Evolutionary conservation across 2,329 filamentous ascomycete genomes (phyloP), one percentile per base, ranked within the genome.

Genomic region (Diplocarpon mali): DNA sequence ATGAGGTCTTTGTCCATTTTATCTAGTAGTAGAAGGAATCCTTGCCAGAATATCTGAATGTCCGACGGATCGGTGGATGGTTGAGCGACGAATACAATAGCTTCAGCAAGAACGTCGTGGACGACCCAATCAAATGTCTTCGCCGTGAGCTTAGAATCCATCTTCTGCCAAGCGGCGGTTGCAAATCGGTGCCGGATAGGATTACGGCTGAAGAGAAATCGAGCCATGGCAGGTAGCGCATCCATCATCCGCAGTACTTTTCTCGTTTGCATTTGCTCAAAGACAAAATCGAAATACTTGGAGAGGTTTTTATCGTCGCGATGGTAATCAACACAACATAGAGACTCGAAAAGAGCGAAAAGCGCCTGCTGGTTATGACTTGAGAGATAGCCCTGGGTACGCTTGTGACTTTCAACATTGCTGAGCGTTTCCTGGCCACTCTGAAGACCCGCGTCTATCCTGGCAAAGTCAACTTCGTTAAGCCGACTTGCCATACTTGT

Each of bases 51-150:
- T 27, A 75, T 72, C 52, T 81, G 72, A 3, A 94, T 74, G 40
- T 71, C 65, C 57, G 37, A 64, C 57, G 41, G 64, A 66, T 53
- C 51, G 71, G 70, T 13, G 69, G 62, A 16, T 73, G 73, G 44
- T 69, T 72, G 47, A 2, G 75, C 73, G 2, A 83, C 78, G 24
- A 73, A 70, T 40, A 73, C 67, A 47, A 95, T 78, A 7, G 79
- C 80, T 44, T 73, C 69, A 31, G 79, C 67, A 14, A 96, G 69
- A 29, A 81, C 79, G 49, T 85, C 81, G 51, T 80, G 80, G 34
- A 95, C 78, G 10, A 85, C 85, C 82, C 85, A 93, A 35, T 95
- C 85, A 60, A 95, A 96, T 52, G 92, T 84, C 30, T 78, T 72
- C 9, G 74, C 69, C 1, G 80, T 78, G 40, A 93, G 72, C 15